Base-by-base conservation (phyloP, 2,329 filamentous ascomycete species). In the Capronia americana region DNA sequence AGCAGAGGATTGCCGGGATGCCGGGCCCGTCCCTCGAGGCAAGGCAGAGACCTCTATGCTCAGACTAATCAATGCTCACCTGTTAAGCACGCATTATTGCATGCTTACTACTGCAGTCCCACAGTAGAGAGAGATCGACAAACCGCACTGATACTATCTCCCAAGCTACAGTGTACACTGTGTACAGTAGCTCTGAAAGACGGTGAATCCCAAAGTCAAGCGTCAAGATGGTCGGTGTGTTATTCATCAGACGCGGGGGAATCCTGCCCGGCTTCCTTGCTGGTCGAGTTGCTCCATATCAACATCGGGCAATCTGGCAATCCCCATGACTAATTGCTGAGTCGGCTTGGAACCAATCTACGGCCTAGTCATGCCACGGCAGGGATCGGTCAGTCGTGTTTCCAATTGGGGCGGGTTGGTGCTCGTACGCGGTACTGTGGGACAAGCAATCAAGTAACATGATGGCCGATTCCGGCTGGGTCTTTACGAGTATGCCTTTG, bases 241-340 rank as follows among this genome's bases (percentile, higher is more conserved):
- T 6, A 41, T 41, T 26, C 26, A 24, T 57, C 20, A n/a, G 34
- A 11, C 11, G 34, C 8, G 34, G 55, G 55, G 55, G 32, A 7
- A 7, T 20, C 53, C n/a, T 57, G 28, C n/a, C 20, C 12, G 8
- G 26, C 54, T 56, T 26, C 24, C 17, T 44, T 7, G 17, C 17
- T n/a, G 1, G 14, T 44, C 17, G 38, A 7, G 17, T 44, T 20
- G 38, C 17, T 44, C n/a, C n/a, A 24, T 8, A 28, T 28, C n/a
- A 50, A 26, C 24, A 59, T 23, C 41, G 57, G 26, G 26, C 41
- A 30, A 4, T 17, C 57, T 50, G 58, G 38, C 38, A 44, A 44
- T n/a, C n/a, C n/a, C 32, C 32, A 48, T 38, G 44, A 60, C 57
- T 60, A 60, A 51, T 48, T 60, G 44, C 58, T 61, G 26, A 41